phyloP scores from a whole-genome alignment of 108 stramenopile genomes.

The Asterionellopsis glacialis region DNA sequence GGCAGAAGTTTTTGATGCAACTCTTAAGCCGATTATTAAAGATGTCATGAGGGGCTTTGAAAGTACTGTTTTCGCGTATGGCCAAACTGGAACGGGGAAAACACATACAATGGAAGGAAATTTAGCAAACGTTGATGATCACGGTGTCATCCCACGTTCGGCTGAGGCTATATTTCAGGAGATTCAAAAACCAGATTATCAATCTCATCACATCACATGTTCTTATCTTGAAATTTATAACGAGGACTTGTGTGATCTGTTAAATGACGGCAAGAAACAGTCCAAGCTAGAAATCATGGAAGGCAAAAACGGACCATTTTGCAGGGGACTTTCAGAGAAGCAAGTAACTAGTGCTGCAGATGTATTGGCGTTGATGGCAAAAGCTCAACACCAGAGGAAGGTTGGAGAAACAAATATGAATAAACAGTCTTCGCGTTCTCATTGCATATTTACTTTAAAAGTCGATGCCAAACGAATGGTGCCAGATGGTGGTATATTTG shows the following conservation, averaged over 20 bases:
- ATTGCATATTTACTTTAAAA: slow-evolving; percentile 85
- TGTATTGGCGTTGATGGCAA: slow-evolving; percentile 72
- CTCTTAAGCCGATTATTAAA: slow-evolving; percentile 69
- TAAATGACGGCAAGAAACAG: slow-evolving; percentile 25
- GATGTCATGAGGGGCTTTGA: slow-evolving; percentile 79
- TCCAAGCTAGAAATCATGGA: slow-evolving; percentile 81
- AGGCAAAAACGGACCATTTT: slow-evolving; percentile 56
- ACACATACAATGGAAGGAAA: slow-evolving; percentile 87
- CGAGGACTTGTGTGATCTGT: slow-evolving; percentile 85
- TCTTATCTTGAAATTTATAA: slow-evolving; percentile 94
- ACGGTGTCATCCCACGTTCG: slow-evolving; percentile 71
- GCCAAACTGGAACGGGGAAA: slow-evolving; percentile 73
- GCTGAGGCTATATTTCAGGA: slow-evolving; percentile 62
- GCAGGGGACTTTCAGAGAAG: slow-evolving; percentile 78
- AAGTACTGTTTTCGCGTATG: slow-evolving; percentile 59
- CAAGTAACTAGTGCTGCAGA: slow-evolving; percentile 65
- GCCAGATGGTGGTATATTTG: slow-evolving; percentile 66
- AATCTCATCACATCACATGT: slow-evolving; percentile 50
- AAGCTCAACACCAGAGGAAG: slow-evolving; percentile 79
- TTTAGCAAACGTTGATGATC: slow-evolving; percentile 34
- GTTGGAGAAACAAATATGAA: slow-evolving; percentile 96
- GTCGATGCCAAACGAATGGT: slow-evolving; percentile 50
- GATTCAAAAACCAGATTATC: slow-evolving; percentile 49
- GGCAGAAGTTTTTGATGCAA: slow-evolving; percentile 70
- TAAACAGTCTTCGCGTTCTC: slow-evolving; percentile 84